phyloP scores from a whole-genome alignment of 2,329 filamentous ascomycete species.

The Botrytis elliptica region DNA sequence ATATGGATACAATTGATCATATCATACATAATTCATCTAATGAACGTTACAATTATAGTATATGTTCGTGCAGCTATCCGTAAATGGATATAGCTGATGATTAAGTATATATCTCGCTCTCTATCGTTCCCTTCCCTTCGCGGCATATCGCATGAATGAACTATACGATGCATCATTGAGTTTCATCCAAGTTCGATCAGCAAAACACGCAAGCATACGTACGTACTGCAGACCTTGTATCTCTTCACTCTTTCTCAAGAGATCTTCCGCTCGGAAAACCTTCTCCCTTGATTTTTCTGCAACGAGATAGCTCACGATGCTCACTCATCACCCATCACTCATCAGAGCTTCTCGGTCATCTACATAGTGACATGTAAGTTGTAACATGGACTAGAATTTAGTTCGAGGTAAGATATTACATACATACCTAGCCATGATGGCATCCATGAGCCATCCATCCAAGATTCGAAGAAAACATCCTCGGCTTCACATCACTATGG shows the following conservation, averaged over 20 bases:
- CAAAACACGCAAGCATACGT: neutral
- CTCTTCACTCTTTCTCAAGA: neutral
- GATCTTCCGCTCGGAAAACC: neutral
- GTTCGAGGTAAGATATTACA: neutral
- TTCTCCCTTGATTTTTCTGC: neutral
- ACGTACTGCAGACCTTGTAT: neutral
- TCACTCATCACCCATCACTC: no score
- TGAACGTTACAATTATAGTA: neutral
- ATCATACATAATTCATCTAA: neutral
- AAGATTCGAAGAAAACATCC: neutral
- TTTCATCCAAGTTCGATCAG: neutral
- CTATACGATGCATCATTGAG: neutral
- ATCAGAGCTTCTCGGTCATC: neutral
- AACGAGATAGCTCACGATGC: neutral
- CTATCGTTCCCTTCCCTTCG: neutral
- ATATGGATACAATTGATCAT: neutral
- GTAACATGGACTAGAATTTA: neutral
- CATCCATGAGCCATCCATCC: neutral
- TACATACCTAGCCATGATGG: neutral
- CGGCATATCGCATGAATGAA: neutral
- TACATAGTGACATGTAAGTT: neutral
- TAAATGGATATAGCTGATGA: neutral
- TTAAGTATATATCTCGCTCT: neutral
- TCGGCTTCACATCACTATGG: slow-evolving; percentile 11
- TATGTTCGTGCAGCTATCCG: neutral